Conservation (phyloP, 306 rosid species). For the Alnus rubra region DNA sequence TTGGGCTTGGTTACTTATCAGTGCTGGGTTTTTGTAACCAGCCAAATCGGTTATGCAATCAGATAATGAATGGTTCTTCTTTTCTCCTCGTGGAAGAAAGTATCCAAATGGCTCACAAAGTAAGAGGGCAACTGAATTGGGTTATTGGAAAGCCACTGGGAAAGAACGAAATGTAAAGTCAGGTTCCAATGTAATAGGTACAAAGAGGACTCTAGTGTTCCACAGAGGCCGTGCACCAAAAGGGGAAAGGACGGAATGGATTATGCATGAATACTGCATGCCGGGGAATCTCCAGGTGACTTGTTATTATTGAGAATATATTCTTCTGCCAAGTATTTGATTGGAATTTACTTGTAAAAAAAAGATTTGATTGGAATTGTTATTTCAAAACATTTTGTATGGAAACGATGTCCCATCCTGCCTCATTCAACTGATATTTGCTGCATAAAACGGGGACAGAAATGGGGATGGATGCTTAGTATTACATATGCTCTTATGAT, state of each 20-base stretch:
- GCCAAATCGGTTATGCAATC: conserved; percentile 73
- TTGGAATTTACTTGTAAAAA: not conserved
- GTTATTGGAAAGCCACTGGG: conserved; percentile 98
- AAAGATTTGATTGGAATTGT: not conserved
- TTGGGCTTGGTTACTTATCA: conserved; percentile 17
- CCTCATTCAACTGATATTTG: not conserved
- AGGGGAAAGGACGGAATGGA: conserved; percentile 97
- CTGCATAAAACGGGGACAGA: not conserved
- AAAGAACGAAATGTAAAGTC: conserved; percentile 89
- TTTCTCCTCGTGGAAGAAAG: conserved; percentile 90
- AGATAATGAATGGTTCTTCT: conserved; percentile 94
- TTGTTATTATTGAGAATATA: not conserved
- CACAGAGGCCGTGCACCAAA: conserved; percentile 92
- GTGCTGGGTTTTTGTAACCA: conserved; percentile 44
- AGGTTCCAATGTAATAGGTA: conserved; percentile 64
- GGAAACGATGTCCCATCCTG: not conserved
- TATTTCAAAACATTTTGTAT: not conserved
- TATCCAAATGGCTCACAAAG: conserved; percentile 95
- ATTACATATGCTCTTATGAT: not conserved
- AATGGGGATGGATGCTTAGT: not conserved
- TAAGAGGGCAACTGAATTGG: conserved; percentile 81
- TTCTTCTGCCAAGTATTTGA: not conserved
- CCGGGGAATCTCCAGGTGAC: conserved; percentile 72
- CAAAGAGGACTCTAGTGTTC: conserved; percentile 89
- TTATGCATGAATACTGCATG: conserved; percentile 87